These are phyloP conservation scores for Penicillium freii DNA, from an alignment of 2,329 filamentous ascomycete species.

Conservation along the genomic window DNA sequence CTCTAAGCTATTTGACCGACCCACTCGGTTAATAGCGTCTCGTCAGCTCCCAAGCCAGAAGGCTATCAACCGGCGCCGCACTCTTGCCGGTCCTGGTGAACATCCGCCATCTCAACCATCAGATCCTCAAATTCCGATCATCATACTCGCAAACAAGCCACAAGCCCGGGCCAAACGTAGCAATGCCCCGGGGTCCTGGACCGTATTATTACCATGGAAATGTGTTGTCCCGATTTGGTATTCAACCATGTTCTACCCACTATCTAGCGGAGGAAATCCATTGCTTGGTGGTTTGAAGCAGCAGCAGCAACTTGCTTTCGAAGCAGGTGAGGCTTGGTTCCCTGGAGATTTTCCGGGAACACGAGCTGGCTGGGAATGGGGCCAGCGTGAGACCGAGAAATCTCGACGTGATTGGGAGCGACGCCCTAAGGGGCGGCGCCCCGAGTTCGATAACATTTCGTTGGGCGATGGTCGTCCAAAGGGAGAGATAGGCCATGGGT, in stretches of 20 bases:
- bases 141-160: slow-evolving; percentile 63
- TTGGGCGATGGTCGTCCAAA: slow-evolving; percentile 66
- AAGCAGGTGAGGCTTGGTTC: slow-evolving; percentile 76
- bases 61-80: slow-evolving; percentile 73
- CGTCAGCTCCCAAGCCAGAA: slow-evolving; percentile 71
- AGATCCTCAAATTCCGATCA: slow-evolving; percentile 76
- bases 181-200: slow-evolving; percentile 70
- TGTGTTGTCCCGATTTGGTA: slow-evolving; percentile 86
- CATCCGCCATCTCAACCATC: slow-evolving; percentile 56
- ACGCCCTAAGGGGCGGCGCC: slow-evolving; percentile 76
- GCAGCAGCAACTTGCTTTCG: slow-evolving; percentile 75
- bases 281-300: slow-evolving; percentile 81
- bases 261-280: slow-evolving; percentile 76
- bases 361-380: slow-evolving; percentile 74
- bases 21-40: slow-evolving; percentile 62
- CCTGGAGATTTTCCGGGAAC: slow-evolving; percentile 82
- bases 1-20: slow-evolving; percentile 65
- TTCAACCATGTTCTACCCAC: slow-evolving; percentile 74
- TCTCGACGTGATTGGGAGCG: slow-evolving; percentile 68
- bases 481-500: slow-evolving; percentile 79
- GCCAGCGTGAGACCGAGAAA: slow-evolving; percentile 61
- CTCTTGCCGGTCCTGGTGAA: slow-evolving; percentile 60
- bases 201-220: slow-evolving; percentile 82
- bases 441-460: slow-evolving; percentile 71
- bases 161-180: slow-evolving; percentile 37